Percentiles rank a stretch among this genome's conserved stretches.
These are phyloP conservation scores for Euptelea pleiosperma DNA, from an alignment of 164 flowering plant species.

Conservation along the genomic window DNA sequence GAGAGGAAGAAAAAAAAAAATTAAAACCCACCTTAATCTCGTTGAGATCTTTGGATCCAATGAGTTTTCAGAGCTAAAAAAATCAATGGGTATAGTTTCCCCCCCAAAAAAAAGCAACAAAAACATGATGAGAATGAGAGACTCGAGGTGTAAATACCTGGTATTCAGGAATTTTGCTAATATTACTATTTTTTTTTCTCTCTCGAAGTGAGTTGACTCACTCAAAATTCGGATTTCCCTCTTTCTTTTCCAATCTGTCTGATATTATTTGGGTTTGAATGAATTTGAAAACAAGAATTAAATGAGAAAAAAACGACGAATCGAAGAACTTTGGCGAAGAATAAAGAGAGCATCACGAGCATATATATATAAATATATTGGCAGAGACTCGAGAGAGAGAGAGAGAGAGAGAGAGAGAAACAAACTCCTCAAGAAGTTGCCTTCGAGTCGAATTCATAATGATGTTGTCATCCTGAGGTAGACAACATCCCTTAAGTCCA, in stretches of 20 bases:
- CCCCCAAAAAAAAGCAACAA: not conserved
- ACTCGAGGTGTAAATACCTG: conserved; percentile 18
- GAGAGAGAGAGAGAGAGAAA: too few species aligned
- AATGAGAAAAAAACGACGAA: not conserved
- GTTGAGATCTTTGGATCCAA: conserved; percentile 17
- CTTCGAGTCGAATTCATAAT: too few species aligned
- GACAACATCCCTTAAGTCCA: too few species aligned
- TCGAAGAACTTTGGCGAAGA: not conserved
- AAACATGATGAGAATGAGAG: not conserved
- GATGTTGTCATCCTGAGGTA: too few species aligned
- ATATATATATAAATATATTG: too few species aligned
- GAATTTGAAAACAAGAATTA: not conserved
- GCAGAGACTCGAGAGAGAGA: too few species aligned
- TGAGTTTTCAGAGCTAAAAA: not conserved
- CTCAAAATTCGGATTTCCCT: not conserved
- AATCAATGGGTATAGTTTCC: not conserved
- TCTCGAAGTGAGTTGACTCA: not conserved
- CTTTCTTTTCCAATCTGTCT: not conserved
- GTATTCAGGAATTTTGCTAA: not conserved
- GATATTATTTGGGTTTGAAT: not conserved
- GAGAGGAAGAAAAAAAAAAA: not conserved
- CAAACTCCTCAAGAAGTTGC: too few species aligned
- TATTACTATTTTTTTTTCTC: not conserved
- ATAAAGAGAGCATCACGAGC: not conserved
- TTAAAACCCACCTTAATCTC: conserved; percentile 14